Conservation (phyloP, 106 monocot genomes). For the Allium cepa region DNA sequence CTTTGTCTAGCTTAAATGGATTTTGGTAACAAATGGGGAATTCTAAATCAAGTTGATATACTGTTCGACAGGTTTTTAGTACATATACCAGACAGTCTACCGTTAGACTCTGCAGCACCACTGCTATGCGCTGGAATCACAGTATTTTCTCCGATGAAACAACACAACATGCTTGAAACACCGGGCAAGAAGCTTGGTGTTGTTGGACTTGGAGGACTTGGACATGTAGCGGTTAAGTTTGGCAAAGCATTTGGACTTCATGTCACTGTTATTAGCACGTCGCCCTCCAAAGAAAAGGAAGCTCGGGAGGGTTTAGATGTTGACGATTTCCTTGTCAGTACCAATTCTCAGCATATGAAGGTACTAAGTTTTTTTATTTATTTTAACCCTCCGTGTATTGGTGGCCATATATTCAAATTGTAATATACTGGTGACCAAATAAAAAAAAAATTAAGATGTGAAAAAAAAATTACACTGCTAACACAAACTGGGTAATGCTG, state of each 20-base stretch:
- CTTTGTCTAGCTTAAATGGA: neutral
- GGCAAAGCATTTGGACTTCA: constrained; percentile 54
- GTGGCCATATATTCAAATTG: too few species aligned
- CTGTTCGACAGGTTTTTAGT: constrained; percentile 18
- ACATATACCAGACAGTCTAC: constrained; percentile 36
- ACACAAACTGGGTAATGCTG: too few species aligned
- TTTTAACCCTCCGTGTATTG: too few species aligned
- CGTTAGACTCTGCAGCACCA: constrained; percentile 44
- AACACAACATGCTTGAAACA: constrained; percentile 44
- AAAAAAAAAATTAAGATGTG: too few species aligned
- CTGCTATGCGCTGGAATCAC: constrained; percentile 67
- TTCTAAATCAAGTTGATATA: too few species aligned
- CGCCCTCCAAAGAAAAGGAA: constrained; percentile 46
- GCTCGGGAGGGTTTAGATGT: constrained; percentile 34
- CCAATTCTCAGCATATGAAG: constrained; percentile 33
- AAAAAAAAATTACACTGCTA: too few species aligned
- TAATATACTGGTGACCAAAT: too few species aligned
- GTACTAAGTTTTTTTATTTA: constrained; percentile 12
- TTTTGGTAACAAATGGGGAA: too few species aligned
- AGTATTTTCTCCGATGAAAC: constrained; percentile 60
- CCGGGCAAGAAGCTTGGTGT: constrained; percentile 46
- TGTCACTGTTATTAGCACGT: constrained; percentile 67
- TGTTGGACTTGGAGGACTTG: constrained; percentile 64
- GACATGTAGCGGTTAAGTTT: constrained; percentile 57
- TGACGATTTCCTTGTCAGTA: constrained; percentile 52